These are phyloP conservation scores for Epichloe glyceriae DNA, from an alignment of 2,329 filamentous ascomycete species.

Conservation along the genomic window DNA sequence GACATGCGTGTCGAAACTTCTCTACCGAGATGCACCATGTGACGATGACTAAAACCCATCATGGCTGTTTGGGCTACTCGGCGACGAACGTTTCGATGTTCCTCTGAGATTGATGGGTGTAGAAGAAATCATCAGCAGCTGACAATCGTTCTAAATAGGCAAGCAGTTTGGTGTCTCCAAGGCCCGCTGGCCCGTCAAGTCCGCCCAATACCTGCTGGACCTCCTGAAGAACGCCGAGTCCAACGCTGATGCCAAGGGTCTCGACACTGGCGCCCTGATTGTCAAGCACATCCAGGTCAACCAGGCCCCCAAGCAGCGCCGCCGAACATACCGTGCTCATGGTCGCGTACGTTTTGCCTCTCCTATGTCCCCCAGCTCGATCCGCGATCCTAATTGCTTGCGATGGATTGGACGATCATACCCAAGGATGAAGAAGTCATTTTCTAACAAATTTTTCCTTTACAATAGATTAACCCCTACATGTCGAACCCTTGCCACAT, in stretches of 20 bases:
- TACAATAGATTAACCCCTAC: constrained; percentile 93
- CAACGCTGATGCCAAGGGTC: constrained; percentile 93
- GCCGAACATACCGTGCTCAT: constrained; percentile 99
- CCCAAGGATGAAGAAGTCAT: neutral
- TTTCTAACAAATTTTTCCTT: constrained; percentile 12
- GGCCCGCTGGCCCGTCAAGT: constrained; percentile 99
- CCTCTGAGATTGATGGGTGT: too few species aligned
- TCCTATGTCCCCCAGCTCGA: neutral
- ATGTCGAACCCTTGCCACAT: constrained; percentile 99
- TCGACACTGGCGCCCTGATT: constrained; percentile 92
- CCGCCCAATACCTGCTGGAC: constrained; percentile 91
- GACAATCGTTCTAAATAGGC: constrained; percentile 42
- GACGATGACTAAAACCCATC: neutral
- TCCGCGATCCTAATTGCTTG: neutral
- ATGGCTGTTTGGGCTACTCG: neutral
- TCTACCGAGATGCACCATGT: neutral
- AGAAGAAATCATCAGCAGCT: constrained; percentile 11
- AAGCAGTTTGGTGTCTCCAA: constrained; percentile 98
- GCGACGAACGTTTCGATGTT: neutral
- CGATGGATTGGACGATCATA: neutral
- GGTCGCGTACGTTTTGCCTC: constrained; percentile 70
- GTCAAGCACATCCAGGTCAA: constrained; percentile 99
- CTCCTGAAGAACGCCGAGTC: constrained; percentile 96
- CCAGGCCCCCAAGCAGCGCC: constrained; percentile 98
- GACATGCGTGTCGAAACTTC: neutral